A percentile compares a stretch with the other conserved stretches of the same genome.
Conservation (phyloP, 1,139 yeast genomes). For the Chernovozyma aurita region DNA sequence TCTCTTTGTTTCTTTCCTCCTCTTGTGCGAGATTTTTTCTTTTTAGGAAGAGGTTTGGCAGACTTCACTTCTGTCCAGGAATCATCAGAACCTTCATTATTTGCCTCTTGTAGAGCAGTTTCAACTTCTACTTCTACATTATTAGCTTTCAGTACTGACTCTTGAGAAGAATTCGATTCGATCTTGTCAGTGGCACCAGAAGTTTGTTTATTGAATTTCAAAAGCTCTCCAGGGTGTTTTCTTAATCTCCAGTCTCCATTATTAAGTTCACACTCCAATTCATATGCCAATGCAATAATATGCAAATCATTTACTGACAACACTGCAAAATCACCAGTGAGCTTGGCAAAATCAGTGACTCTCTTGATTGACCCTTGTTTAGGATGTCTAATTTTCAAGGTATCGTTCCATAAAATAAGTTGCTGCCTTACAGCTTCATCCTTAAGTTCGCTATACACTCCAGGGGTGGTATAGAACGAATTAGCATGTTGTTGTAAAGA, state of each 20-base stretch:
- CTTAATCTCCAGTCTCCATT: conserved; percentile 68
- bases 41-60: conserved; percentile 6
- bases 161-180: conserved; percentile 4
- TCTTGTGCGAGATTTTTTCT: conserved; percentile 51
- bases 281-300: conserved; percentile 86
- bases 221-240: conserved; percentile 64
- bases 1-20: conserved; percentile 63
- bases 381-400: conserved; percentile 69
- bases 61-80: conserved; percentile 16
- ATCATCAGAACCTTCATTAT: conserved; percentile 8
- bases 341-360: conserved; percentile 71
- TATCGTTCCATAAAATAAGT: conserved; percentile 71
- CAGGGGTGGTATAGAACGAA: conserved; percentile 81
- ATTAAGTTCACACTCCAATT: conserved; percentile 69
- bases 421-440: conserved; percentile 84
- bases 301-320: conserved; percentile 89
- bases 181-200: conserved; percentile 1
- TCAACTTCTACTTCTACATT: conserved; percentile 7
- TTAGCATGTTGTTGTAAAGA: conserved; percentile 67
- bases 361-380: conserved; percentile 55
- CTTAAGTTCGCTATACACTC: conserved; percentile 79
- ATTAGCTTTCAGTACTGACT: too few relatives aligned
- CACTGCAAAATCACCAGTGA: conserved; percentile 89
- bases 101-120: neutral
- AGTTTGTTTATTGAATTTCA: conserved; percentile 13